Percentiles rank a stretch among this genome's conserved stretches.
phyloP scores from a whole-genome alignment of 306 rosid genomes.

The Glycine tomentella region DNA sequence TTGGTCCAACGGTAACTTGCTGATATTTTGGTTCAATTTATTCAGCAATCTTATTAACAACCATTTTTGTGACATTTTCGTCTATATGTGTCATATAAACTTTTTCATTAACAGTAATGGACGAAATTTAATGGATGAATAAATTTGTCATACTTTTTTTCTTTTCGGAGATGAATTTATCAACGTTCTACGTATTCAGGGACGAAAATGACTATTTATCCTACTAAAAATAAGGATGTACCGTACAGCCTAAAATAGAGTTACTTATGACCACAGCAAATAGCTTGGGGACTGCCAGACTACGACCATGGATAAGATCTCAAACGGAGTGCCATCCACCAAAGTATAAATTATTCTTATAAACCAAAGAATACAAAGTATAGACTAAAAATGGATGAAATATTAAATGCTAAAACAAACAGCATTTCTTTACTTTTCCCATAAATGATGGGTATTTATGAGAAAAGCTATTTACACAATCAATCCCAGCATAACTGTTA shows the following conservation, averaged over 20 bases:
- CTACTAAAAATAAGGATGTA: background rate
- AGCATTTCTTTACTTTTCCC: background rate
- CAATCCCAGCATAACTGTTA: background rate
- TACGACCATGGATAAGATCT: background rate
- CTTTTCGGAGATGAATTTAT: too few relatives aligned
- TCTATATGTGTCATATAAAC: too few relatives aligned
- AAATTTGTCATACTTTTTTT: too few relatives aligned
- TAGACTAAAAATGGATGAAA: slow-evolving; percentile 6
- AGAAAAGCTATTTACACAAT: background rate
- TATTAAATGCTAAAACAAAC: background rate
- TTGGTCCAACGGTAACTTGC: too few relatives aligned
- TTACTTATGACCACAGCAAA: background rate
- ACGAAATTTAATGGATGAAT: too few relatives aligned
- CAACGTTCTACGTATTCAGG: too few relatives aligned
- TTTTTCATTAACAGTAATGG: too few relatives aligned
- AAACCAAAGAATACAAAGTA: background rate
- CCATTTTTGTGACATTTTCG: too few relatives aligned
- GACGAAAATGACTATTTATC: too few relatives aligned
- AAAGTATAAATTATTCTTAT: background rate
- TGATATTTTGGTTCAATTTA: too few relatives aligned
- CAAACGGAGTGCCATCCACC: background rate
- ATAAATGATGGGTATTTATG: background rate
- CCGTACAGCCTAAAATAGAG: background rate
- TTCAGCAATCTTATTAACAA: too few relatives aligned
- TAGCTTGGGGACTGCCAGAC: background rate